Conservation (phyloP, 192 early-diverging fungal genomes). For the Ambispora gerdemannii region DNA sequence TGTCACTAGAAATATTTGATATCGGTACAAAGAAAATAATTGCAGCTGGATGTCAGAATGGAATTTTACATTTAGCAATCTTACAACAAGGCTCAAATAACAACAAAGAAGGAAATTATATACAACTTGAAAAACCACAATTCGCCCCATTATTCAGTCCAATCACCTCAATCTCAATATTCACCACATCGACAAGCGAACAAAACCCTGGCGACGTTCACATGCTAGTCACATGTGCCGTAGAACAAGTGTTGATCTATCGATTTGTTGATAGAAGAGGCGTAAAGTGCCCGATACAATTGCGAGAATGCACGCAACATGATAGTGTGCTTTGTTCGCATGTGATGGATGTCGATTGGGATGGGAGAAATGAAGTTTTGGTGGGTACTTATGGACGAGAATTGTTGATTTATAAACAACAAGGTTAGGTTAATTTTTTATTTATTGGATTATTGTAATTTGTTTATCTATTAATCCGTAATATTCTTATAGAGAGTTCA, state of each 20-base stretch:
- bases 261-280: slow-evolving; percentile 46
- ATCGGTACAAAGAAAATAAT: slow-evolving; percentile 14
- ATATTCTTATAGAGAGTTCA: slow-evolving; percentile 19
- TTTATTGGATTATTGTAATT: no score
- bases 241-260: slow-evolving; percentile 53
- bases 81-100: background rate
- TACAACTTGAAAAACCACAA: slow-evolving; percentile 4
- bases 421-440: slow-evolving; percentile 32
- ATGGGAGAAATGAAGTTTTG: slow-evolving; percentile 52
- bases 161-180: slow-evolving; percentile 22
- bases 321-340: slow-evolving; percentile 57
- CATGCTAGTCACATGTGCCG: slow-evolving; percentile 55
- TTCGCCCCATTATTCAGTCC: slow-evolving; percentile 10
- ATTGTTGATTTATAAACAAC: slow-evolving; percentile 55
- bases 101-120: no score
- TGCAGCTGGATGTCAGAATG: slow-evolving; percentile 30
- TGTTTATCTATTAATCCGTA: no score
- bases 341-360: slow-evolving; percentile 60
- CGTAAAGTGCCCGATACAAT: slow-evolving; percentile 36
- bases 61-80: slow-evolving; percentile 17
- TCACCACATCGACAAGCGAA: slow-evolving; percentile 19
- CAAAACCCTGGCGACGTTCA: slow-evolving; percentile 31
- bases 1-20: slow-evolving; percentile 23
- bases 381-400: slow-evolving; percentile 59
- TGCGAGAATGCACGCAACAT: slow-evolving; percentile 50